These are phyloP conservation scores for Quercus agrifolia DNA, from an alignment of 306 rosid genomes.

Conservation along the genomic window DNA sequence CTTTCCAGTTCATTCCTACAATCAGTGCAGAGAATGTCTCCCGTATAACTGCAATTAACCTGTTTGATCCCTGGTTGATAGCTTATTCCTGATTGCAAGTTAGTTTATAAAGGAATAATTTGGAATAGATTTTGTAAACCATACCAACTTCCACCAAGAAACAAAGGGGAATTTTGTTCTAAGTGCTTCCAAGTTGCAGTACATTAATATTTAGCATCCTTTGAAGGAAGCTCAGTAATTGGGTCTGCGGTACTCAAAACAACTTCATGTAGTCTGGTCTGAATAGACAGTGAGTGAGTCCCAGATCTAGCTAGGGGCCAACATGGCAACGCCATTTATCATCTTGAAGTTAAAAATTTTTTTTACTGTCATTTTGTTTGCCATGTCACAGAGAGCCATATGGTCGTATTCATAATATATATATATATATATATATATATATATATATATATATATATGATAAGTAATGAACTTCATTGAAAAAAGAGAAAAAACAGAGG, in stretches of 20 bases:
- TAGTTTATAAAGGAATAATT: not conserved
- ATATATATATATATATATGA: too few relatives aligned
- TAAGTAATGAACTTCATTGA: too few relatives aligned
- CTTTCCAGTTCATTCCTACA: not conserved
- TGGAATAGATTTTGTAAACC: not conserved
- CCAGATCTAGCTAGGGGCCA: not conserved
- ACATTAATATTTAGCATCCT: not conserved
- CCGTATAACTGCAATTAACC: not conserved
- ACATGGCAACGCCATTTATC: not conserved
- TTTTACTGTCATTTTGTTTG: not conserved
- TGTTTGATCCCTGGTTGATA: not conserved
- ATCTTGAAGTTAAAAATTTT: not conserved
- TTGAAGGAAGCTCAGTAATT: not conserved
- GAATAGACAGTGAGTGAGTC: not conserved
- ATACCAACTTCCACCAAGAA: not conserved
- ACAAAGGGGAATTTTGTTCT: not conserved
- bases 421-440: too few relatives aligned
- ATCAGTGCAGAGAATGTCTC: not conserved
- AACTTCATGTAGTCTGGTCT: not conserved
- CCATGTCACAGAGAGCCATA: not conserved
- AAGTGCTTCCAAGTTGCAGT: not conserved
- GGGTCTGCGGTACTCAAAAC: not conserved
- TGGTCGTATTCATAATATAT: not conserved
- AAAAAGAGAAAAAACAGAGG: too few relatives aligned
- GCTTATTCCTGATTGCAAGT: not conserved